Conservation (phyloP, 345 rosid species). For the Eucalyptus microcorys region DNA sequence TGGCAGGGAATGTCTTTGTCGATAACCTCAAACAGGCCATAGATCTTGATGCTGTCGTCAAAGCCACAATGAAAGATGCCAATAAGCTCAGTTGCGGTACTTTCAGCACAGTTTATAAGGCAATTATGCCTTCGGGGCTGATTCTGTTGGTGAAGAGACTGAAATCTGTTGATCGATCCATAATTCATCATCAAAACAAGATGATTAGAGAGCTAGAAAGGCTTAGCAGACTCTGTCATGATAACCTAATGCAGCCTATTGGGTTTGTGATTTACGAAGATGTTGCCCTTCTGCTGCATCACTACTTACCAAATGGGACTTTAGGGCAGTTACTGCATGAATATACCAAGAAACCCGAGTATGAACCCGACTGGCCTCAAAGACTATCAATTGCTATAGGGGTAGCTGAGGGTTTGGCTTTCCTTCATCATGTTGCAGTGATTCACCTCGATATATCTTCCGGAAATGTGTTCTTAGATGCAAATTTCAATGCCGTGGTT, state of each 20-base stretch:
- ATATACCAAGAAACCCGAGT: constrained; percentile 45
- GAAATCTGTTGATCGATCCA: constrained; percentile 79
- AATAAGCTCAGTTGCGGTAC: constrained; percentile 77
- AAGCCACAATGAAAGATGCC: constrained; percentile 74
- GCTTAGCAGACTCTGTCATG: constrained; percentile 91
- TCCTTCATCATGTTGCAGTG: constrained; percentile 85
- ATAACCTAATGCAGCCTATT: constrained; percentile 65
- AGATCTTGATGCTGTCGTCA: constrained; percentile 78
- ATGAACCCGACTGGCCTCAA: constrained; percentile 80
- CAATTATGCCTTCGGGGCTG: constrained; percentile 94
- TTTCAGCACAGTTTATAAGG: constrained; percentile 83
- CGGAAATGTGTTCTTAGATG: constrained; percentile 66
- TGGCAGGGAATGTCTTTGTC: constrained; percentile 69
- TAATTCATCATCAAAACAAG: constrained; percentile 80
- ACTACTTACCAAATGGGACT: constrained; percentile 71
- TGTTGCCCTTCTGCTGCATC: constrained; percentile 84
- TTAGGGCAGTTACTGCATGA: constrained; percentile 78
- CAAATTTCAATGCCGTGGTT: constrained; percentile 54
- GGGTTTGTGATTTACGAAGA: constrained; percentile 92
- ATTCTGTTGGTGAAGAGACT: constrained; percentile 65
- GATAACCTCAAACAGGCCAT: constrained; percentile 88
- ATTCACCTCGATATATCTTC: constrained; percentile 92
- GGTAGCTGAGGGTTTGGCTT: constrained; percentile 84
- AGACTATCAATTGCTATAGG: constrained; percentile 82
- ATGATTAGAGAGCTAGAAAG: constrained; percentile 96